Conservation (phyloP, 495 filamentous ascomycete species). For the Polyplosphaeria fusca region DNA sequence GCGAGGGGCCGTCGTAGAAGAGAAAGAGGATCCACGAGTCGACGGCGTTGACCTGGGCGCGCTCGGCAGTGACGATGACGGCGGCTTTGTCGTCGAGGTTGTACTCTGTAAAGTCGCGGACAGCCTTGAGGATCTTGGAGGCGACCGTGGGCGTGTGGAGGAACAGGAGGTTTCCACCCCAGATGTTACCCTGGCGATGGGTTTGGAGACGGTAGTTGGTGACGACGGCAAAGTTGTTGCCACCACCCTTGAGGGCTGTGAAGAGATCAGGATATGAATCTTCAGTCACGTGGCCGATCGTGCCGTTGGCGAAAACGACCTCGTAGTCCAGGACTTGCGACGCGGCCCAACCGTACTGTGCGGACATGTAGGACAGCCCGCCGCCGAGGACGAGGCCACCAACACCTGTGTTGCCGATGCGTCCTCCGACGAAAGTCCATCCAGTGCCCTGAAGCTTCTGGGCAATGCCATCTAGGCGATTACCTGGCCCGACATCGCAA, state of each 20-base stretch:
- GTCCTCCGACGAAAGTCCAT: slow-evolving; percentile 24
- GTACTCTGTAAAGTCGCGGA: slow-evolving; percentile 33
- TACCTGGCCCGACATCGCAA: slow-evolving; percentile 24
- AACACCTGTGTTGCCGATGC: slow-evolving; percentile 25
- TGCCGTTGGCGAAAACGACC: slow-evolving; percentile 12
- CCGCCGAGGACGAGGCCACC: slow-evolving; percentile 25
- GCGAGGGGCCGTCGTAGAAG: slow-evolving; percentile 59
- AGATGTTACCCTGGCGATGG: slow-evolving; percentile 17
- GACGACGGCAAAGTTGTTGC: slow-evolving; percentile 6
- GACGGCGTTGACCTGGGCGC: slow-evolving; percentile 42
- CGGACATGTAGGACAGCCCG: slow-evolving; percentile 29
- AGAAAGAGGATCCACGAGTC: slow-evolving; percentile 60
- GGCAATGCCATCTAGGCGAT: slow-evolving; percentile 22
- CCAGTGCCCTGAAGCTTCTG: slow-evolving; percentile 18
- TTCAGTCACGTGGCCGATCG: background rate
- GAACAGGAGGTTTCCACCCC: slow-evolving; percentile 29
- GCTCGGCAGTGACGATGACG: slow-evolving; percentile 48
- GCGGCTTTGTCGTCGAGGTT: slow-evolving; percentile 25
- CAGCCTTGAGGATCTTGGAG: slow-evolving; percentile 20
- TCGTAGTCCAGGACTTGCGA: slow-evolving; percentile 5
- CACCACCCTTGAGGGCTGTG: slow-evolving; percentile 2
- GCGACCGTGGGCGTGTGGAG: slow-evolving; percentile 1
- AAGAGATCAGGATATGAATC: slow-evolving; percentile 7
- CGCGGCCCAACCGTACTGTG: slow-evolving; percentile 28
- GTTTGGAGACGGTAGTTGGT: slow-evolving; percentile 26